Evolutionary conservation across 257 asterid genomes (phyloP).

Genomic region (Gentiana dahurica): DNA sequence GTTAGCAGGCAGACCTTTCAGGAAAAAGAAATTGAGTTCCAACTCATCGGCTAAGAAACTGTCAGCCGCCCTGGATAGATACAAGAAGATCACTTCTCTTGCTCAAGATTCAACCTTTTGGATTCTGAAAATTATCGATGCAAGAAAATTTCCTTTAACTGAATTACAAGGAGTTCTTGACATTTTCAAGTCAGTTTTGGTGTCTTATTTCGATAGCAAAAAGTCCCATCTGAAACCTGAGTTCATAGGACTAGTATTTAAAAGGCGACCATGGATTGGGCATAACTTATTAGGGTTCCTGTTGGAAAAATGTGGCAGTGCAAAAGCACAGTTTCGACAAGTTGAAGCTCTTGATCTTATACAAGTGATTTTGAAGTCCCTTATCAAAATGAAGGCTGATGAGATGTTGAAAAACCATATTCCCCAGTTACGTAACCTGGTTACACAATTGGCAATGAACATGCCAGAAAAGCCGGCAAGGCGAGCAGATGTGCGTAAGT

Average conservation of each 20-base stretch:
- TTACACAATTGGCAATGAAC: constrained; percentile 45
- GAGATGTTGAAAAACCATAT: constrained; percentile 42
- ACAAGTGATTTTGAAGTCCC: constrained; percentile 43
- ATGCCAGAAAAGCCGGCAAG: constrained; percentile 85
- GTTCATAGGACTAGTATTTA: constrained; percentile 63
- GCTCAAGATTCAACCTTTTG: constrained; percentile 76
- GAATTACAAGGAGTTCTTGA: constrained; percentile 49
- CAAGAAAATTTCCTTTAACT: constrained; percentile 42
- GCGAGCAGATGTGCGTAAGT: constrained; percentile 74
- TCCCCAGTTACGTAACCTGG: constrained; percentile 35
- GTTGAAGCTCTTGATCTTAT: constrained; percentile 84
- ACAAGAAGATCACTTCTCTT: constrained; percentile 67
- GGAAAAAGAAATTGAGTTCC: constrained; percentile 59
- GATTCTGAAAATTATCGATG: constrained; percentile 72
- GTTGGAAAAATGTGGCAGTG: constrained; percentile 65
- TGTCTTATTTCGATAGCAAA: constrained; percentile 67
- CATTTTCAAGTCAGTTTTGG: constrained; percentile 40
- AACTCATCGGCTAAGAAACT: constrained; percentile 69
- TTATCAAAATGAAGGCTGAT: constrained; percentile 15
- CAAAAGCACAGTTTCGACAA: constrained; percentile 63
- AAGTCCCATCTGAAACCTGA: constrained; percentile 75
- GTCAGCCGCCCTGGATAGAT: constrained; percentile 58
- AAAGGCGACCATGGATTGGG: constrained; percentile 75
- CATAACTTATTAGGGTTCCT: constrained; percentile 50
- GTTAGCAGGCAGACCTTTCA: constrained; percentile 83